Base-by-base conservation (phyloP, 371 early-diverging fungal genomes). In the Synchytrium microbalum region DNA sequence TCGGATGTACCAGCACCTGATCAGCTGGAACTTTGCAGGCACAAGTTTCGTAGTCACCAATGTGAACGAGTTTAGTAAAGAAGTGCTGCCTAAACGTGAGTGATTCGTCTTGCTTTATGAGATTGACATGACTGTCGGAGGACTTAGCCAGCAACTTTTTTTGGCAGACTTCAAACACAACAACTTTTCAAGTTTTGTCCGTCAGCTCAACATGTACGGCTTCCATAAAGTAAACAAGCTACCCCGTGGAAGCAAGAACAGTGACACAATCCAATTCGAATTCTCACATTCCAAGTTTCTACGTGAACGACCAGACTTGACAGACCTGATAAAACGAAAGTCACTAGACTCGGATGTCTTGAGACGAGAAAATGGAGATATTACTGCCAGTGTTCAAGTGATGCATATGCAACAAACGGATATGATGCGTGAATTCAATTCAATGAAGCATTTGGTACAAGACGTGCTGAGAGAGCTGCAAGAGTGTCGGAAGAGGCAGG, bases 181-280 rank as follows among this genome's bases (percentile, higher is more conserved):
- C 14, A 51, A 51, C 51, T 51, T 14, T 23, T 23, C 14, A 23
- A 14, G 14, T 14, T 51, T 51, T 23, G 51, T 51, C 23, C 51
- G 51, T 14, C 51, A 51, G 23, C 51, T 51, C 14, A 51, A 51
- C 23, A 51, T 14, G 51, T 51, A 90, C 68, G 92, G 91, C 2
- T 92, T 92, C 66, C 90, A 90, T 78, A 92, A 92, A 68, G 83
- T 90, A 65, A 92, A 87, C 82, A 82, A 90, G 74, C 82, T 88
- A 55, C 90, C 91, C 8, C 79, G 92, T 59, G 92, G 92, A 1
- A 87, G 88, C 67, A 85, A 90, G 30, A 88, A 86, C 26, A 68
- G 83, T 58, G 86, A 86, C 3, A 92, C 90, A 68, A 88, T 89
- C 72, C 91, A 91, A 72, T 84, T 91, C 67, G 92, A 92, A 74